Conservation (phyloP, 495 filamentous ascomycete species). For the Tuber microsphaerosporum region DNA sequence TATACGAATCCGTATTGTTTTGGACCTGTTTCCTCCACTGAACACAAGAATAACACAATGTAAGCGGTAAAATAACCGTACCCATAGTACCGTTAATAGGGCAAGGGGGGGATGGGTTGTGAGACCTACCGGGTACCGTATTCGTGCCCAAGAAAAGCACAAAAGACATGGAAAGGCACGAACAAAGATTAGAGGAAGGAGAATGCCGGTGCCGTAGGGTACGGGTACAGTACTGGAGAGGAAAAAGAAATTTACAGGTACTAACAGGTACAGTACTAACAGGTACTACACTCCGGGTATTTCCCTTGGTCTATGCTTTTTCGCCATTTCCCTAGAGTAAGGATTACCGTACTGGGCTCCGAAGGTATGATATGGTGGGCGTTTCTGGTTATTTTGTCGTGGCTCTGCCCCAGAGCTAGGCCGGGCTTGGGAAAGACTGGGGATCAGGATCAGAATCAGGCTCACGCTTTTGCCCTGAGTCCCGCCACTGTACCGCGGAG, state of each 20-base stretch:
- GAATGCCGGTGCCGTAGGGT: too few species aligned
- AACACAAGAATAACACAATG: neutral
- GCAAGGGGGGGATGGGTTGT: neutral
- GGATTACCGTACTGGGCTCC: neutral
- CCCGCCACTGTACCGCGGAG: slow-evolving; percentile 3
- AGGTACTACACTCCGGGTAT: neutral
- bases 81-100: neutral
- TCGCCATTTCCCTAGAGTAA: neutral
- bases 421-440: neutral
- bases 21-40: neutral
- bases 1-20: neutral
- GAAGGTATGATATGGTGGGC: neutral
- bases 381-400: neutral
- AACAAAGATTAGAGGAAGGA: neutral
- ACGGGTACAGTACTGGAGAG: too few species aligned
- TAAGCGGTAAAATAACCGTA: neutral
- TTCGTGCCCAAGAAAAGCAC: neutral
- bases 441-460: neutral
- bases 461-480: neutral
- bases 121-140: neutral
- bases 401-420: neutral
- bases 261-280: too few species aligned
- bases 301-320: slow-evolving; percentile 4
- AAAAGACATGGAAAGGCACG: neutral
- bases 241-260: neutral